Conservation (phyloP, 1,139 yeast species). For the Hansenula sp. region DNA sequence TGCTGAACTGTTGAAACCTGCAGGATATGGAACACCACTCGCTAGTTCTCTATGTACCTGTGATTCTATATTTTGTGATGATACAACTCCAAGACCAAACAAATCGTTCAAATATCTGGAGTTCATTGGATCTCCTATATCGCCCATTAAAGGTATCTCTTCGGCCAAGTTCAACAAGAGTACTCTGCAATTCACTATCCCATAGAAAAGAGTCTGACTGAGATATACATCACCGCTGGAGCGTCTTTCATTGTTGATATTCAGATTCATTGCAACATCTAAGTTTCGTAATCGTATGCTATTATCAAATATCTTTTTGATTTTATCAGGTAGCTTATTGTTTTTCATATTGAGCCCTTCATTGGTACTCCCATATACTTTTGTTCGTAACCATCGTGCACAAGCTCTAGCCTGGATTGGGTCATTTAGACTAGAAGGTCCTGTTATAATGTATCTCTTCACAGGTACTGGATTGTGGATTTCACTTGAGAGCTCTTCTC, state of each 20-base stretch:
- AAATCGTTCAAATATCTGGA: constrained; percentile 42
- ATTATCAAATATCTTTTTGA: background rate
- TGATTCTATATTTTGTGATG: constrained; percentile 35
- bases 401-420: constrained; percentile 34
- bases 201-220: constrained; percentile 35
- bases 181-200: constrained; percentile 37
- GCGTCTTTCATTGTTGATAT: background rate
- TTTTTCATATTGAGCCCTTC: background rate
- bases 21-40: constrained; percentile 41
- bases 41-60: constrained; percentile 41
- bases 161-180: constrained; percentile 33
- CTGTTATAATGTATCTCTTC: constrained; percentile 34
- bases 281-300: background rate
- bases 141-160: constrained; percentile 15
- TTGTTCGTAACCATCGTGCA: constrained; percentile 36
- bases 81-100: constrained; percentile 35
- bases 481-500: constrained; percentile 16
- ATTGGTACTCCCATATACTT: constrained; percentile 15
- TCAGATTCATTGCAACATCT: constrained; percentile 9
- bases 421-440: constrained; percentile 32
- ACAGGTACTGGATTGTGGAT: constrained; percentile 3
- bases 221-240: constrained; percentile 12
- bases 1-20: constrained; percentile 30
- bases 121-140: constrained; percentile 27
- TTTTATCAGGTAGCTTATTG: background rate